Evolutionary conservation across 352 stramenopile genomes (phyloP), one percentile per base, ranked within the genome.

Genomic region (Phytophthora megakarya): DNA sequence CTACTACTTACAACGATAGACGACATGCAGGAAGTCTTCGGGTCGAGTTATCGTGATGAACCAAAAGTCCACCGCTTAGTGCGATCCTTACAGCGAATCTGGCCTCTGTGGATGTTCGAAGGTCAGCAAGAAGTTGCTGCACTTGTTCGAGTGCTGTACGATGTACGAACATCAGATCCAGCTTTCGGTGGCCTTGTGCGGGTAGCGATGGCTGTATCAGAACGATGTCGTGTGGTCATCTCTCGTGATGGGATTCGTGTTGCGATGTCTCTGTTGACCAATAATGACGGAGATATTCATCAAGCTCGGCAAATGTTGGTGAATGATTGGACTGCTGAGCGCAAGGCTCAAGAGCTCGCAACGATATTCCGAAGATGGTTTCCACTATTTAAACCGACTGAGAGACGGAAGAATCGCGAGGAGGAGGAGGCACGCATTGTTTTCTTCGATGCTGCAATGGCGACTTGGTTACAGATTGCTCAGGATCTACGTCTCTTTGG

Each of bases 21-120:
- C 3, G 80, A 92, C 23, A 80, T 92, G 11, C 80, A 94, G 22
- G 77, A 80, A 7, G 78, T 86, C 2, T 88, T 94, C 25, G 81
- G 81, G 1, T 68, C 76, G 5, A 81, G 67, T 44, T 89, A 86
- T 58, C 65, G 72, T 6, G 73, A 90, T 38, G 83, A 92, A 28
- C 64, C 85, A 0, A 84, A 80, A 21, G 75, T 86, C 12, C 85
- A 94, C 28, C 81, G 83, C 9, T 47, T 94, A 10, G 74, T 89
- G 35, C 59, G 70, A 5, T 73, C 64, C 18, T 54, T 94, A 46
- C 69, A 70, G 11, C 73, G 76, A 38, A 54, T 92, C 37, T 93
- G 85, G 85, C 81, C 85, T 6, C 55, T 89, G 47, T 93, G 85
- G 83, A 91, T 93, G 80, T 79, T 85, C 42, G 80, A 89, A 40